These are phyloP conservation scores for Anethum foeniculum DNA, from an alignment of 140 eudicot genomes.

Conservation along the genomic window DNA sequence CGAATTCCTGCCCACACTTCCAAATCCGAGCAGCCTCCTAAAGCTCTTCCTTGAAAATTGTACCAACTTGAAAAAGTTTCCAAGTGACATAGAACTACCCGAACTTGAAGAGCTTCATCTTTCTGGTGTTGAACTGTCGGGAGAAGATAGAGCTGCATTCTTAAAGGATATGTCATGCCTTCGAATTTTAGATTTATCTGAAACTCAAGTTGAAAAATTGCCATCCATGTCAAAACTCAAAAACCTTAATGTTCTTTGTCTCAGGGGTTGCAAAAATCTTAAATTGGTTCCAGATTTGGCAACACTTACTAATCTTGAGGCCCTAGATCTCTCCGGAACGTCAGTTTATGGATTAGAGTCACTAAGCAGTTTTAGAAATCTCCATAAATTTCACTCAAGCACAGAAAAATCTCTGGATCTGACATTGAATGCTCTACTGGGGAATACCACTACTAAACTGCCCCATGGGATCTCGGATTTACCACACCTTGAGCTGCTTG, in stretches of 20 bases:
- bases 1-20: conserved; percentile 19
- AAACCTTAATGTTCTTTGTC: conserved; percentile 20
- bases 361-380: conserved; percentile 14
- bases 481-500: conserved; percentile 25
- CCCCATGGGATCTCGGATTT: conserved; percentile 19
- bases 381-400: conserved; percentile 27
- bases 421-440: conserved; percentile 8
- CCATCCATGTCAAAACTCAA: conserved; percentile 15
- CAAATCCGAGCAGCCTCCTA: conserved; percentile 22
- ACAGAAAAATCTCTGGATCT: conserved; percentile 6
- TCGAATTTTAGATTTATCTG: conserved; percentile 17
- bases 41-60: conserved; percentile 7
- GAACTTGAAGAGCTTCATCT: conserved; percentile 20
- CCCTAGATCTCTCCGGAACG: conserved; percentile 40
- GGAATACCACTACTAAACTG: background rate
- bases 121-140: background rate
- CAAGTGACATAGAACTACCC: background rate
- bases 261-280: conserved; percentile 24
- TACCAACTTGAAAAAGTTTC: background rate
- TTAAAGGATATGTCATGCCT: conserved; percentile 12
- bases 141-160: conserved; percentile 3
- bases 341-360: conserved; percentile 11
- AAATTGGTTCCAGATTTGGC: conserved; percentile 19
- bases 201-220: conserved; percentile 7
- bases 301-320: conserved; percentile 25